Percentiles rank a stretch among this genome's conserved stretches.
These are phyloP conservation scores for Trametes villosa DNA, from an alignment of 768 basidiomycete genomes.

Conservation along the genomic window DNA sequence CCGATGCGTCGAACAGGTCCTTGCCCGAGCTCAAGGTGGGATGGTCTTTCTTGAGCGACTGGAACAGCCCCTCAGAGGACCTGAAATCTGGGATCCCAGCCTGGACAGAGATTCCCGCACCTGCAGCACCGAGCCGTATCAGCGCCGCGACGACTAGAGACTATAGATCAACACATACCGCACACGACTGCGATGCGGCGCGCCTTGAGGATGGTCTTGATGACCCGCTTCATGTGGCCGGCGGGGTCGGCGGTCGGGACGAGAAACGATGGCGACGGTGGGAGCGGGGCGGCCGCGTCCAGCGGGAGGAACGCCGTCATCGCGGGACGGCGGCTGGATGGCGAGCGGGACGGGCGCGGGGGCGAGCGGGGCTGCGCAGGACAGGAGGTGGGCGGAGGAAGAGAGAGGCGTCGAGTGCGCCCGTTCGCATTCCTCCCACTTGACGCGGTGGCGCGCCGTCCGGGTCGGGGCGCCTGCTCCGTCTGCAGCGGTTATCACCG, in stretches of 20 bases:
- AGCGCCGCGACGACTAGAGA: background rate
- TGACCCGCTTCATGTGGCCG: conserved; percentile 54
- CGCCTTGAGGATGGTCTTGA: conserved; percentile 76
- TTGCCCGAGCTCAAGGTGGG: conserved; percentile 76
- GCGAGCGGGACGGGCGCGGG: conserved; percentile 15
- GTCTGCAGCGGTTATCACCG: background rate
- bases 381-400: conserved; percentile 11
- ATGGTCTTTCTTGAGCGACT: conserved; percentile 76
- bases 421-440: conserved; percentile 16
- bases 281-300: conserved; percentile 49
- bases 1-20: conserved; percentile 90
- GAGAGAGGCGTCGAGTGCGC: conserved; percentile 16
- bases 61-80: conserved; percentile 80
- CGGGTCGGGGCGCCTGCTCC: conserved; percentile 12
- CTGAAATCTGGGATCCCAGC: conserved; percentile 92
- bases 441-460: conserved; percentile 23
- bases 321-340: background rate
- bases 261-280: conserved; percentile 61
- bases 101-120: conserved; percentile 86
- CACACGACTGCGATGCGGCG: conserved; percentile 85
- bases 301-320: conserved; percentile 75
- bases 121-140: conserved; percentile 41
- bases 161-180: conserved; percentile 53
- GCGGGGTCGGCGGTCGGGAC: conserved; percentile 48
- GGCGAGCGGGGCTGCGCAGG: conserved; percentile 1